phyloP scores from a whole-genome alignment of 2,329 filamentous ascomycete genomes.

The Trichoderma atroviride region DNA sequence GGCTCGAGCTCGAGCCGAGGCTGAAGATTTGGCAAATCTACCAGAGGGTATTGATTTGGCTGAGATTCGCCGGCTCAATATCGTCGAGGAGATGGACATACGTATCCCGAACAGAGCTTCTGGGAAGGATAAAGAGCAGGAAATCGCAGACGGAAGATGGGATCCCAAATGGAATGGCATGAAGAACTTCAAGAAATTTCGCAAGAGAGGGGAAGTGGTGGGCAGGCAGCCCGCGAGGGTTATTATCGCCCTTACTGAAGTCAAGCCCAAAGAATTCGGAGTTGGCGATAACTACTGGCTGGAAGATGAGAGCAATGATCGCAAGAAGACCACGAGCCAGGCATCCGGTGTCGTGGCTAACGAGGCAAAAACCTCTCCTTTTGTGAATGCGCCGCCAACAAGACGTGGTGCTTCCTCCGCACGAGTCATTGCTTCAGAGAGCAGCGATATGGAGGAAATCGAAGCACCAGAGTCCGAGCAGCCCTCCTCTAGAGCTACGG shows the following conservation, averaged over 20 bases:
- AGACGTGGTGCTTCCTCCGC: slow-evolving; percentile 30
- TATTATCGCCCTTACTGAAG: slow-evolving; percentile 73
- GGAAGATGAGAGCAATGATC: slow-evolving; percentile 50
- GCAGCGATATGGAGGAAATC: slow-evolving; percentile 41
- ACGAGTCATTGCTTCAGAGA: slow-evolving; percentile 41
- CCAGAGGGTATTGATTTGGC: slow-evolving; percentile 70
- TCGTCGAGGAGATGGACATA: slow-evolving; percentile 77
- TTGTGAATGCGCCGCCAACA: slow-evolving; percentile 26
- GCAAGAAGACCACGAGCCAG: slow-evolving; percentile 36
- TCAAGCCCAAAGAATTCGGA: slow-evolving; percentile 70
- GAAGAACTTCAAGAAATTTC: slow-evolving; percentile 94
- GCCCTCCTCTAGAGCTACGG: background rate
- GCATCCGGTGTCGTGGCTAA: slow-evolving; percentile 31
- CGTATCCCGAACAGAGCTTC: slow-evolving; percentile 40
- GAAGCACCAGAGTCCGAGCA: slow-evolving; percentile 16
- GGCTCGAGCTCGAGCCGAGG: slow-evolving; percentile 58
- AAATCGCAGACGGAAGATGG: slow-evolving; percentile 66
- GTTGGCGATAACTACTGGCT: slow-evolving; percentile 79
- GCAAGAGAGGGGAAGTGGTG: slow-evolving; percentile 54
- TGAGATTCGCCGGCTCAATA: slow-evolving; percentile 71
- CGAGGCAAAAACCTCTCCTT: slow-evolving; percentile 8
- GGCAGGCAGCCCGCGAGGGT: slow-evolving; percentile 52
- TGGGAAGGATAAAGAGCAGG: slow-evolving; percentile 48
- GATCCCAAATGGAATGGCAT: slow-evolving; percentile 89
- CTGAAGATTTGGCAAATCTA: slow-evolving; percentile 54